A percentile compares a stretch with the other conserved stretches of the same genome.
Evolutionary conservation across 108 stramenopile species (phyloP).

Genomic region (Phaeodactylum tricornutum): DNA sequence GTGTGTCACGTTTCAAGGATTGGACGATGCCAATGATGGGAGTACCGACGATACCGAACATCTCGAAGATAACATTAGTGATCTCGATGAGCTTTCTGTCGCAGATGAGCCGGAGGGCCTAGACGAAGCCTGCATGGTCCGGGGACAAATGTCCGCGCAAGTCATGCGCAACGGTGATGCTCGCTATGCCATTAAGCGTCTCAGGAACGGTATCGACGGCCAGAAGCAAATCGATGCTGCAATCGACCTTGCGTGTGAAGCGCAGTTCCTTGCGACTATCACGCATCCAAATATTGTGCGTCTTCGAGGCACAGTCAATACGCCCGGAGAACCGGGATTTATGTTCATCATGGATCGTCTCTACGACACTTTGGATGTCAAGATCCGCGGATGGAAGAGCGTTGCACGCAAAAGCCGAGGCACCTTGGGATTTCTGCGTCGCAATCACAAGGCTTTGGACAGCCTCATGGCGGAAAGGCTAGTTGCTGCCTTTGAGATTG

Average conservation of each 20-base stretch:
- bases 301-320: conserved; percentile 41
- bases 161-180: conserved; percentile 38
- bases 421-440: background rate
- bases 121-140: too few species aligned
- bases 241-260: conserved; percentile 60
- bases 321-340: conserved; percentile 32
- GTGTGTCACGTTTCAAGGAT: too few species aligned
- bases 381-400: conserved; percentile 33
- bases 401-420: background rate
- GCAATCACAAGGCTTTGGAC: background rate
- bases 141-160: too few species aligned
- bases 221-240: conserved; percentile 8
- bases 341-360: conserved; percentile 53
- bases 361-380: conserved; percentile 34
- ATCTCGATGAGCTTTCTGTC: too few species aligned
- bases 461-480: conserved; percentile 13
- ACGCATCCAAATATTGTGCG: conserved; percentile 61
- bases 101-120: too few species aligned
- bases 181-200: conserved; percentile 23
- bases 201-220: conserved; percentile 18
- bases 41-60: too few species aligned
- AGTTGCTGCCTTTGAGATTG: conserved; percentile 16
- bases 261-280: conserved; percentile 47
- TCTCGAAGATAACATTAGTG: too few species aligned
- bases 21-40: too few species aligned